Evolutionary conservation across 495 filamentous ascomycete genomes (phyloP).

Genomic region (Usnea hakonensis): DNA sequence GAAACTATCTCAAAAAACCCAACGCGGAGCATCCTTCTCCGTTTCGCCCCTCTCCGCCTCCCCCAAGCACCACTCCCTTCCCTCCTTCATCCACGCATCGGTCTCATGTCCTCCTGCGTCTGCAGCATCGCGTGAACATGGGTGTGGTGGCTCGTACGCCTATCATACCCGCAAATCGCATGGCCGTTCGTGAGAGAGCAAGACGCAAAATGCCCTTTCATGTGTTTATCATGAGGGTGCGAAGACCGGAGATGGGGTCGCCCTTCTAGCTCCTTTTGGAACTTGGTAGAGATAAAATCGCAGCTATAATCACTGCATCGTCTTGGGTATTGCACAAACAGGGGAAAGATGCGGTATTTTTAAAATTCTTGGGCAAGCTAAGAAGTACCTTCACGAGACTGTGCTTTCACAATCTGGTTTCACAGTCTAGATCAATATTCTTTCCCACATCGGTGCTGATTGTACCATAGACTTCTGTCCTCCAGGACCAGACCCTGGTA

Average conservation of each 20-base stretch:
- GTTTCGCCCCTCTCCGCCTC: constrained; percentile 31
- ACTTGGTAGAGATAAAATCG: too few species aligned
- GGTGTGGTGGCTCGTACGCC: constrained; percentile 50
- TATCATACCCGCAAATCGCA: constrained; percentile 54
- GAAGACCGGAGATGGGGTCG: too few species aligned
- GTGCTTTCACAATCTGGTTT: too few species aligned
- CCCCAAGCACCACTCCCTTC: constrained; percentile 35
- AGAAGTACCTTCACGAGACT: too few species aligned
- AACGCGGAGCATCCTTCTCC: constrained; percentile 11
- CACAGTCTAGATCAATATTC: not conserved
- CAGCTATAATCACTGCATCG: too few species aligned
- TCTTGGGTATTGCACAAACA: too few species aligned
- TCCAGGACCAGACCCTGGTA: not conserved
- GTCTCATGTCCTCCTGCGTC: constrained; percentile 35
- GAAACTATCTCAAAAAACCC: constrained; percentile 21
- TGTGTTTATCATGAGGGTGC: too few species aligned
- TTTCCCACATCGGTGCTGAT: not conserved
- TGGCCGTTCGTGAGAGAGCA: too few species aligned
- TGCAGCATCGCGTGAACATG: constrained; percentile 39
- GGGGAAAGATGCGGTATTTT: too few species aligned
- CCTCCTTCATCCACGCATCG: constrained; percentile 23
- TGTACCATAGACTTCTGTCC: not conserved
- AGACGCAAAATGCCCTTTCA: too few species aligned
- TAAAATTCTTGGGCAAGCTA: too few species aligned
- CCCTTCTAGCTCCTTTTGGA: too few species aligned